These are phyloP conservation scores for Erythrophleum ivorense DNA, from an alignment of 331 rosid genomes.

Conservation along the genomic window DNA sequence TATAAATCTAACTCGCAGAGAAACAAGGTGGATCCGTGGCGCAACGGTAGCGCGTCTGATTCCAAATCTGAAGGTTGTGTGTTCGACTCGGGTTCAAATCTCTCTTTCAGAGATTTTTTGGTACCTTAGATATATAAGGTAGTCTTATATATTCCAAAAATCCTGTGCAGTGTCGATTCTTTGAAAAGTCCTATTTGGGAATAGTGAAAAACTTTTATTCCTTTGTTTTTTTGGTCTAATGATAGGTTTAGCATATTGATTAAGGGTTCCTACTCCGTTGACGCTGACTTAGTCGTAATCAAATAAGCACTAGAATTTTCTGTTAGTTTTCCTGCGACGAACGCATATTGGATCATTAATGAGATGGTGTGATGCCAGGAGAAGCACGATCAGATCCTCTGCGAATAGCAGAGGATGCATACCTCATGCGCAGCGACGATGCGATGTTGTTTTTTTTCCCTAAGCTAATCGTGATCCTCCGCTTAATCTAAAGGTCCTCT, in stretches of 20 bases:
- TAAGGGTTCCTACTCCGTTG: neutral
- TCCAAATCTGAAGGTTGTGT: constrained; percentile 99
- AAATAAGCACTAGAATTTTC: neutral
- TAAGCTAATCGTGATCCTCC: no score
- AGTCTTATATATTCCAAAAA: no score
- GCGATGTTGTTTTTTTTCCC: no score
- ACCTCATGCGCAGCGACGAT: no score
- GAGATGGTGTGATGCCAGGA: neutral
- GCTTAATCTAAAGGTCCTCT: no score
- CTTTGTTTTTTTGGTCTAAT: no score
- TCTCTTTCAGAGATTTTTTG: no score
- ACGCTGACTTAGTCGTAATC: neutral
- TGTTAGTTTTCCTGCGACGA: neutral
- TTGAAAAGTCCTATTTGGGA: neutral
- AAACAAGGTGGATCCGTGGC: constrained; percentile 74
- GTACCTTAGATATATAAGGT: no score
- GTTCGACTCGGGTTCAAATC: constrained; percentile 88
- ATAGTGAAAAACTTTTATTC: neutral
- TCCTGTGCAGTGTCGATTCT: no score
- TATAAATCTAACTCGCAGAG: neutral
- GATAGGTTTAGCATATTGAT: neutral
- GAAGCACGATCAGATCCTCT: no score
- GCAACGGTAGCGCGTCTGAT: constrained; percentile 99
- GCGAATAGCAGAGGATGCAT: no score
- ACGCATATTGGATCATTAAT: neutral